Conservation (phyloP, 192 early-diverging fungal species). For the Coemansia sp. region DNA sequence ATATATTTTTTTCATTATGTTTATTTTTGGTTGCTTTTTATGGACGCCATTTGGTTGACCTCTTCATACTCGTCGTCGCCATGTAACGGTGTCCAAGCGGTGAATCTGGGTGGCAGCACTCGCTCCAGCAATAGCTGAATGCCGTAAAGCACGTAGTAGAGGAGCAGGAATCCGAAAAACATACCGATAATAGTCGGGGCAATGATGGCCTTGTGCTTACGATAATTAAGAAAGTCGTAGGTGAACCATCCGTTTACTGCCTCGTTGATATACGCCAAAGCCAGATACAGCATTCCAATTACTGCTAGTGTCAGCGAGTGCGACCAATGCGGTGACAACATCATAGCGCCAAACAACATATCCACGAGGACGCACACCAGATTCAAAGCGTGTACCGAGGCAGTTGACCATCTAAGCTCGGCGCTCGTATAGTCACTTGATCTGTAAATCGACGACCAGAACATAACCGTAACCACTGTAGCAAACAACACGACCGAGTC, state of each 20-base stretch:
- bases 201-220: conserved; percentile 20
- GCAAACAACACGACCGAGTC: conserved; percentile 41
- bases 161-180: conserved; percentile 21
- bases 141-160: conserved; percentile 38
- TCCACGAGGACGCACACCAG: conserved; percentile 29
- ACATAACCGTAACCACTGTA: conserved; percentile 33
- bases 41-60: not conserved
- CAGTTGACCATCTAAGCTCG: conserved; percentile 27
- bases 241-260: conserved; percentile 46
- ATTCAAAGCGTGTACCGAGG: conserved; percentile 48
- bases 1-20: not conserved
- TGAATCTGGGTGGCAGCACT: conserved; percentile 22
- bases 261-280: conserved; percentile 39
- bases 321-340: conserved; percentile 44
- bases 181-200: conserved; percentile 22
- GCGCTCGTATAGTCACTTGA: conserved; percentile 9
- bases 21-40: not conserved
- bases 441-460: conserved; percentile 43
- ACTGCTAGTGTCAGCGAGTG: conserved; percentile 27
- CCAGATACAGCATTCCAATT: conserved; percentile 33
- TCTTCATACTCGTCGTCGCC: conserved; percentile 7
- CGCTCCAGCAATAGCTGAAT: conserved; percentile 32
- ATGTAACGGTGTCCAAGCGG: not conserved
- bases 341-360: conserved; percentile 28
- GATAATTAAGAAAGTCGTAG: conserved; percentile 48